These are phyloP conservation scores for Andrographis paniculata DNA, from an alignment of 305 asterid species.

Conservation along the genomic window DNA sequence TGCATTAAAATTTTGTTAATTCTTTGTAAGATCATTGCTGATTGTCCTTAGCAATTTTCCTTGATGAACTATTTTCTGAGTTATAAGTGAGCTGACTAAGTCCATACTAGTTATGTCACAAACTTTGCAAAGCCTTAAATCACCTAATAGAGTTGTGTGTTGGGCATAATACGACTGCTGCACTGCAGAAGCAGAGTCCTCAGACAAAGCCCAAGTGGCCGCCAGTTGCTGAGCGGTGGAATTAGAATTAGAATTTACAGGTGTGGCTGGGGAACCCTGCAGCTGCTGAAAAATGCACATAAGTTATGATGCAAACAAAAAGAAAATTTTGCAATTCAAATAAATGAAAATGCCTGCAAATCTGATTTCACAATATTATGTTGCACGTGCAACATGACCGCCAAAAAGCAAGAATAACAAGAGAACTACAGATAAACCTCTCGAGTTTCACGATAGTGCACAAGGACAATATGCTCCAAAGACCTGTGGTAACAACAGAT, in stretches of 20 bases:
- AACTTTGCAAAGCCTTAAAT: constrained; percentile 17
- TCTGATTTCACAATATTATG: background rate
- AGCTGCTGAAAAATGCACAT: constrained; percentile 27
- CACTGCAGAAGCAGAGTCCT: constrained; percentile 37
- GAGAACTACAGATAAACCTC: constrained; percentile 49
- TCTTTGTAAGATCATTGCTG: too few relatives aligned
- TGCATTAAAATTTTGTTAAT: too few relatives aligned
- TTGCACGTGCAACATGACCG: background rate
- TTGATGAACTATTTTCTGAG: too few relatives aligned
- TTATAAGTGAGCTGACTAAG: too few relatives aligned
- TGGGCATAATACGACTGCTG: constrained; percentile 22
- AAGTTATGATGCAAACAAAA: constrained; percentile 14
- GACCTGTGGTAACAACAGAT: constrained; percentile 64
- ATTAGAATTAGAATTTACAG: constrained; percentile 37
- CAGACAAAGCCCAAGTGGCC: constrained; percentile 30
- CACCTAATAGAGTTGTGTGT: constrained; percentile 26
- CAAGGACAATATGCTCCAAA: constrained; percentile 87
- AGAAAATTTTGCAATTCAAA: constrained; percentile 6
- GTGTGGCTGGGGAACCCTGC: constrained; percentile 66
- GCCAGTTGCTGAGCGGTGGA: constrained; percentile 26
- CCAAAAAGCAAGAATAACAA: too few relatives aligned
- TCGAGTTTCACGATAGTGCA: constrained; percentile 96
- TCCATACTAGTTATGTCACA: too few relatives aligned
- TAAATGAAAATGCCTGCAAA: constrained; percentile 8
- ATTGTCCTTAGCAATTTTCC: too few relatives aligned